Conservation (phyloP, 2,329 filamentous ascomycete species). For the Botrytis paeoniae region DNA sequence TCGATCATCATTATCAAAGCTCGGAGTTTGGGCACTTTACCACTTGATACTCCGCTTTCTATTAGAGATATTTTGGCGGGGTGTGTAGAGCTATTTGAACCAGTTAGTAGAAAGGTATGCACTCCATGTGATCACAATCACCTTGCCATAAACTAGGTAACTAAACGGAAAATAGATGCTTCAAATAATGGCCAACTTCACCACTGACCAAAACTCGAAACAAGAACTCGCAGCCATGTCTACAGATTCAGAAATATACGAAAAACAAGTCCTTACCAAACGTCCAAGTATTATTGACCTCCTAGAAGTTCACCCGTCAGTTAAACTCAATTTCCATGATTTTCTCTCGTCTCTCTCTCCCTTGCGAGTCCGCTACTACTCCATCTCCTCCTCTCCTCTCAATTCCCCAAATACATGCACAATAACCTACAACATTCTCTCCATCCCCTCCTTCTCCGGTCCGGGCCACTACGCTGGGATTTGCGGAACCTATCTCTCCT, state of each 20-base stretch:
- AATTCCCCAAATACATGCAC: background rate
- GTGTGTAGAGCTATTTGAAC: background rate
- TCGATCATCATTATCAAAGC: background rate
- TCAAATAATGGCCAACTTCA: background rate
- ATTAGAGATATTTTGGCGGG: background rate
- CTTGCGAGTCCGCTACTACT: background rate
- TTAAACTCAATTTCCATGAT: background rate
- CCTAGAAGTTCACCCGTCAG: slow-evolving; percentile 56
- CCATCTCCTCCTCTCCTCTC: background rate
- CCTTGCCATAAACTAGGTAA: background rate
- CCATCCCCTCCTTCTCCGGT: background rate
- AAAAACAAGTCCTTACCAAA: background rate
- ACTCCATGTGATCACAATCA: background rate
- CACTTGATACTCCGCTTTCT: background rate
- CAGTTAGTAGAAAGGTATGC: background rate
- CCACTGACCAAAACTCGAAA: background rate
- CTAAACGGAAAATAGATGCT: background rate
- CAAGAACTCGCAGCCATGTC: background rate
- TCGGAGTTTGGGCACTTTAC: background rate
- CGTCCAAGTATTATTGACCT: slow-evolving; percentile 65
- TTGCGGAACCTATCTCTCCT: background rate
- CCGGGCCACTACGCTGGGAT: background rate
- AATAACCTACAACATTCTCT: background rate
- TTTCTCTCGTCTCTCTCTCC: background rate
- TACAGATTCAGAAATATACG: background rate